Base-by-base conservation (phyloP, 768 basidiomycete species). In the Coprinellus micaceus region DNA sequence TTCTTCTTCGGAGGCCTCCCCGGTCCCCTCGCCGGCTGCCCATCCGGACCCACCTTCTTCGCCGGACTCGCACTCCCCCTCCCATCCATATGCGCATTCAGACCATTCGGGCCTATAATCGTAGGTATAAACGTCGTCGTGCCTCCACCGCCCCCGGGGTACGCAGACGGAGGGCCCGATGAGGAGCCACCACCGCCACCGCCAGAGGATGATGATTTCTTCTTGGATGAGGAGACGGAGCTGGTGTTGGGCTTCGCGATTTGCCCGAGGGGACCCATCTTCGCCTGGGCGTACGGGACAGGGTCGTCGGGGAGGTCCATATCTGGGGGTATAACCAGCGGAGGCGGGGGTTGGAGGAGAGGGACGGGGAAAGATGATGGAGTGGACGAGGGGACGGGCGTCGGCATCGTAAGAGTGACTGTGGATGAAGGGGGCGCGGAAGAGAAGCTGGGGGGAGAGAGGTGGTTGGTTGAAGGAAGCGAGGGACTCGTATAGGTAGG, bases 201-300 rank as follows among this genome's bases (percentile, higher is more conserved):
- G n/a, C n/a, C n/a, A n/a, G n/a, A n/a, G n/a, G n/a, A n/a, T n/a
- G n/a, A n/a, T 63, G 65, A 65, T 66, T 82, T 84, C 79, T 89
- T 91, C 81, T 91, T 92, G 67, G 52, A 52, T 22, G 81, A 69
- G 11, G 74, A 55, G 1, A 73, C 74, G 1, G 76, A 64, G 17
- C 76, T 68, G 0, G 76, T 63, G 2, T 75, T 77, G 1, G 77
- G 73, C 65, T 83, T 82, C 64, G 84, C 62, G 57, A 91, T 81
- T 67, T 91, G 89, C 6, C 91, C 91, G 17, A 91, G 71, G 0
- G 91, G 91, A 0, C 89, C 89, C 62, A 92, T 81, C 74, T 89
- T 92, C 44, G 79, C 72, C 61, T 89, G 88, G 2, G 74, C 66
- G 11, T 80, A 64, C 33, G 71, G 72, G 0, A 88, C 85, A 2